These are phyloP conservation scores for Musa balbisiana DNA, from an alignment of 202 grass and related monocot genomes.

Conservation along the genomic window DNA sequence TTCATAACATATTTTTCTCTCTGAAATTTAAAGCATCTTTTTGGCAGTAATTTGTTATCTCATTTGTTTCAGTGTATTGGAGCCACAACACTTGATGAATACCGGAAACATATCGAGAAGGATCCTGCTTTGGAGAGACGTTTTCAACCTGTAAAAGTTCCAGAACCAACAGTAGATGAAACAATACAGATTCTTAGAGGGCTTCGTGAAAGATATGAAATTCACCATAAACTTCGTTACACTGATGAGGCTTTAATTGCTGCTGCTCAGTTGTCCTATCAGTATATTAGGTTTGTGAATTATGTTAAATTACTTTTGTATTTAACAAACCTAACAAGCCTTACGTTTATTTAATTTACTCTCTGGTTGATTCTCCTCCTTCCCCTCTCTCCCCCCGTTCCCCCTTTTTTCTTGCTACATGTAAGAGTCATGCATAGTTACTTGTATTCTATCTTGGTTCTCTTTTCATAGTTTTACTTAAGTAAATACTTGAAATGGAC, in stretches of 20 bases:
- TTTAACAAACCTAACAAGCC: neutral
- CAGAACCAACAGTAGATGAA: conserved; percentile 1
- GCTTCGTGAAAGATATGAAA: conserved; percentile 8
- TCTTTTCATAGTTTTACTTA: too few species aligned
- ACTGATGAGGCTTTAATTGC: conserved; percentile 2
- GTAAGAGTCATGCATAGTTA: too few species aligned
- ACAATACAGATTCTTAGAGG: conserved; percentile 4
- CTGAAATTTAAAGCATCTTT: neutral
- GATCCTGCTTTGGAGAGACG: conserved; percentile 12
- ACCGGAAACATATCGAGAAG: conserved; percentile 7
- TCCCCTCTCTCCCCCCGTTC: too few species aligned
- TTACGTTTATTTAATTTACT: too few species aligned
- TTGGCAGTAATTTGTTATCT: neutral
- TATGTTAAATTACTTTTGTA: neutral
- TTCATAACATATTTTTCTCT: neutral
- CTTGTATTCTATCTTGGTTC: too few species aligned
- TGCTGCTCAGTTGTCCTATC: conserved; percentile 5
- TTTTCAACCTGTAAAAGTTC: conserved; percentile 5
- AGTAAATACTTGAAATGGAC: too few species aligned
- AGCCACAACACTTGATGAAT: conserved; percentile 7
- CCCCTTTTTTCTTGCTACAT: too few species aligned
- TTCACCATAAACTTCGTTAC: conserved; percentile 7
- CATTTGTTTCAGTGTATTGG: conserved; percentile 1
- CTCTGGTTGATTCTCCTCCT: too few species aligned
- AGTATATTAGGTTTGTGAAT: conserved; percentile 9